Evolutionary conservation across 2,329 filamentous ascomycete genomes (phyloP), one percentile per base, ranked within the genome.

Genomic region (Talaromyces verruculosus): DNA sequence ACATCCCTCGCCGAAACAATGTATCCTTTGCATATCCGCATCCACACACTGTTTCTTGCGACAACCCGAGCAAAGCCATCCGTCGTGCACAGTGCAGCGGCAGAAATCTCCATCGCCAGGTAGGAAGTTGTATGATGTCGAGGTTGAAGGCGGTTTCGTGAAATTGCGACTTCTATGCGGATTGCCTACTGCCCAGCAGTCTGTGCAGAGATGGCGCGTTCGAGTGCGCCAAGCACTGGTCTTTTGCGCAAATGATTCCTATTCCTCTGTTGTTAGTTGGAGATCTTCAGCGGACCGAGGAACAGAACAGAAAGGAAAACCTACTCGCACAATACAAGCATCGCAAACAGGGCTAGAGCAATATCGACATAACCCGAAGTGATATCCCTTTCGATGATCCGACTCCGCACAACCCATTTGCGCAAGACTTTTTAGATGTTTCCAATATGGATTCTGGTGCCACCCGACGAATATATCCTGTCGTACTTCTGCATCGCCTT

Each of bases 271-370:
- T n/a, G 30, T 57, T 57, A 57, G 30, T 8, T 15, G 53, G 53
- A 25, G n/a, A 57, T 15, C 15, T 51, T 15, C 15, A 33, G 28
- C 37, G 33, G 22, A 33, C 37, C 28, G 35, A 30, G 39, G 37
- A 15, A 43, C 6, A 1, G 8, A 35, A 35, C 35, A 13, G 11
- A 1, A 33, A 33, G 57, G 19, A 37, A 11, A 13, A 61, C 69
- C 28, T 10, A 70, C 68, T 30, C 69, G 70, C 35, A 76, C 73
- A 11, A 76, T 70, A 63, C 73, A 76, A 7, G 72, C 72, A 35
- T 73, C 72, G 59, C 74, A 76, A 19, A 76, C 71, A 33, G 73
- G 73, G 60, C 67, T 69, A 15, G 72, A 74, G 61, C 74, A 76
- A 64, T 70, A 73, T 15, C 68, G 70, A 64, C 74, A 76, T 30